Evolutionary conservation across 352 stramenopile genomes (phyloP), one percentile per base, ranked within the genome.

Genomic region (Globisporangium camurandrum): DNA sequence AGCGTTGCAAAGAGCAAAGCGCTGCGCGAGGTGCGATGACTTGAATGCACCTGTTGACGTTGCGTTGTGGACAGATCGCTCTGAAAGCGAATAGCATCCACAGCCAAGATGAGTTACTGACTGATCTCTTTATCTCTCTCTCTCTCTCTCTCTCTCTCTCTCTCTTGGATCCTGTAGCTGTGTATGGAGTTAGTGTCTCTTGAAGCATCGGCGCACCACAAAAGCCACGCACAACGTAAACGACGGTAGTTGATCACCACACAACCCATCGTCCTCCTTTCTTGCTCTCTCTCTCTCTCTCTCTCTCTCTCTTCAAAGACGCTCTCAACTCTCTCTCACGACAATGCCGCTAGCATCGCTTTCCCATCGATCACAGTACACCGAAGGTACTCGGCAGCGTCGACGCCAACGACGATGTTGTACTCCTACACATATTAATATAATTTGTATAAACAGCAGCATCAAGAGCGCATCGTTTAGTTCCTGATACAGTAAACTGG

Each of bases 381-480:
- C 9, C 64, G 56, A 51, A 79, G 55, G 48, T 79, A 79, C 12
- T 67, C 52, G 19, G 61, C 57, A 28, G 63, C 69, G 46, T 64
- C 51, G 2, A 68, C 54, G 0, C 69, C 63, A 33, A 69, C 45
- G 5, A 76, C 66, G 36, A 79, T 61, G 22, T 62, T 62, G 54
- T 79, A 76, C 40, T 79, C 69, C 69, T 79, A 38, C 1, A 8
- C 12, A n/a, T n/a, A n/a, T n/a, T n/a, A n/a, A n/a, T n/a, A n/a
- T n/a, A n/a, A n/a, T n/a, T n/a, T n/a, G n/a, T n/a, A n/a, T n/a
- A 12, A 17, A 38, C 9, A 12, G 4, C 33, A 38, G 33, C n/a
- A 38, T 6, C 33, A 38, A 9, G 33, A 38, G 33, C n/a, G 33
- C n/a, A 11, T 4, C n/a, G 8, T 16, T 16, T 14, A 37, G 31